Base-by-base conservation (phyloP, 2,329 filamentous ascomycete genomes). In the Rhynchosporium graminicola region DNA sequence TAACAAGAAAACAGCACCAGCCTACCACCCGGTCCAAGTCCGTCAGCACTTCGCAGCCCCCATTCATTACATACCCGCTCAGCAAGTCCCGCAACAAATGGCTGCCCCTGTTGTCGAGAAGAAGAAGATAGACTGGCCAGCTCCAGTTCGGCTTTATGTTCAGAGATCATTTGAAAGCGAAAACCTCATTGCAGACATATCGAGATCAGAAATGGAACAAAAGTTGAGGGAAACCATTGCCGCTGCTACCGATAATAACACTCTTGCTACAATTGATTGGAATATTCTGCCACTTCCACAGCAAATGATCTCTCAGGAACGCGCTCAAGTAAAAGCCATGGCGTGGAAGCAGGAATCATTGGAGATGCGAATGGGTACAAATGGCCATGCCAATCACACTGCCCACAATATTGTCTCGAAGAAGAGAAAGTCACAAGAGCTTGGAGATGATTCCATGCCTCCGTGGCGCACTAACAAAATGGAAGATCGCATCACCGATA, bases 181-280 rank as follows among this genome's bases (percentile, higher is more conserved):
- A 63, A 90, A 92, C 73, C 80, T 87, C 67, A 82, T 90, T 65
- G 72, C 82, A 4, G 82, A 83, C 45, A 84, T 93, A 51, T 76
- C 79, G 57, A 83, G 84, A 59, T 72, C 82, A 59, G 92, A 96
- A 62, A 89, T 97, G 82, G 90, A 97, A 76, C 80, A 81, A 64
- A 96, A 92, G 73, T 80, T 99, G 67, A 97, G 94, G 77, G 80
- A 88, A 64, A 89, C 92, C 69, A 97, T 99, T 74, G 91, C 89
- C 65, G 82, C 87, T 60, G 91, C 91, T 66, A 92, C 91, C 68
- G 89, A 94, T 70, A 84, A 79, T 69, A 84, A 88, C 68, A 83
- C 83, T 60, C 83, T 97, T 73, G 82, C 89, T 73, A 82, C 82
- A 31, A 86, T 91, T 74, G 85, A 97, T 79, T 99, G 95, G 95